phyloP scores from a whole-genome alignment of 1,139 yeast species.

The Yamadazyma siamensis region DNA sequence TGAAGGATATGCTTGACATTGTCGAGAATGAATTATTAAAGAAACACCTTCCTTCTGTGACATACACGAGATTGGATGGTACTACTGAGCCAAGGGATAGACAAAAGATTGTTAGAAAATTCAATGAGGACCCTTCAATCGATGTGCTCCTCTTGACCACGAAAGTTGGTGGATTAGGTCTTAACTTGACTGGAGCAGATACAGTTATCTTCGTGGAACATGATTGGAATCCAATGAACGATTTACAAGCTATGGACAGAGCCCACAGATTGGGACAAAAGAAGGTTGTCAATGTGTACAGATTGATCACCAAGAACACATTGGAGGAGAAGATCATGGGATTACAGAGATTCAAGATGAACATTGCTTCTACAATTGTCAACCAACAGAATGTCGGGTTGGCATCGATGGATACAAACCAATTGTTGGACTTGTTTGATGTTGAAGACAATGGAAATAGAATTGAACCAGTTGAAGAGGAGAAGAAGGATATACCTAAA shows the following conservation, averaged over 20 bases:
- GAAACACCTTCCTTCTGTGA: slow-evolving; percentile 84
- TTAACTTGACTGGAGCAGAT: slow-evolving; percentile 97
- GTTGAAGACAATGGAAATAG: slow-evolving; percentile 56
- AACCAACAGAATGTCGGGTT: slow-evolving; percentile 96
- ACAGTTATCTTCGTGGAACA: slow-evolving; percentile 98
- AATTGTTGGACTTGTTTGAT: slow-evolving; percentile 84
- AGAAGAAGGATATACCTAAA: slow-evolving; percentile 37
- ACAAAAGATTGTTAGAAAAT: slow-evolving; percentile 86
- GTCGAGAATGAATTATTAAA: slow-evolving; percentile 86
- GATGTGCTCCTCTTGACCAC: slow-evolving; percentile 91
- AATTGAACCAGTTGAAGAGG: slow-evolving; percentile 25
- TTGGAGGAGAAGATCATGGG: slow-evolving; percentile 99
- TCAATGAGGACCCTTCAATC: slow-evolving; percentile 95
- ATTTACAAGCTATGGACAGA: slow-evolving; percentile 98
- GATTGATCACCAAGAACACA: slow-evolving; percentile 88
- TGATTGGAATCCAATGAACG: slow-evolving; percentile 99
- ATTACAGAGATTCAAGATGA: slow-evolving; percentile 93
- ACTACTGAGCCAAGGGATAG: slow-evolving; percentile 90
- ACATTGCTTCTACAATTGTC: slow-evolving; percentile 92
- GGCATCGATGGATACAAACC: slow-evolving; percentile 95
- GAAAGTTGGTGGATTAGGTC: slow-evolving; percentile 96
- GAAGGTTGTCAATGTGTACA: slow-evolving; percentile 92
- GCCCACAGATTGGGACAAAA: slow-evolving; percentile 98
- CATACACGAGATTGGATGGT: slow-evolving; percentile 95
- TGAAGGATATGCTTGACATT: slow-evolving; percentile 96